Conservation (phyloP, 306 rosid genomes). For the Prinsepia uniflora region DNA sequence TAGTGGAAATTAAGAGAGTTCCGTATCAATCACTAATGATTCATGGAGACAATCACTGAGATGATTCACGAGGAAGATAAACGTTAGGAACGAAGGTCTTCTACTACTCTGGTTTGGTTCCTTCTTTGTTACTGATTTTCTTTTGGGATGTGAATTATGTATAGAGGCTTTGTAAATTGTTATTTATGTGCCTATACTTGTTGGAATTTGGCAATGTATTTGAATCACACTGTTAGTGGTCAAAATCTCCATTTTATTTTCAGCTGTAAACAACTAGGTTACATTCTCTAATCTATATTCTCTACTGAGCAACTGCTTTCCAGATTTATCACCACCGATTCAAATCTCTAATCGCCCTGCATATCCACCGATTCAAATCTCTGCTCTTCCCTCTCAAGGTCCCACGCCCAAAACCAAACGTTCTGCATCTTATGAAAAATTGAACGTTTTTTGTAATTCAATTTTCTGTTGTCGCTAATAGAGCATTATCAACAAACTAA, state of each 20-base stretch:
- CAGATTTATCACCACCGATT: background rate
- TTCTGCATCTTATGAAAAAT: too few species aligned
- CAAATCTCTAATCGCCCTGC: too few species aligned
- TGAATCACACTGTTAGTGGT: background rate
- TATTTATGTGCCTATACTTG: background rate
- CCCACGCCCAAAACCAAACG: too few species aligned
- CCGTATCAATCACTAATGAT: conserved; percentile 74
- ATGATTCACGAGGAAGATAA: background rate
- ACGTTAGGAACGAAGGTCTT: conserved; percentile 9
- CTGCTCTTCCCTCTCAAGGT: too few species aligned
- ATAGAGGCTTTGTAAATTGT: conserved; percentile 3
- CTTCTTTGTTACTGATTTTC: background rate
- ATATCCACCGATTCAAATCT: background rate
- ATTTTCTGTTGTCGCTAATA: too few species aligned
- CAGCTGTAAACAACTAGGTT: background rate
- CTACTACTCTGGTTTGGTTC: conserved; percentile 15
- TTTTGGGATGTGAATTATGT: background rate
- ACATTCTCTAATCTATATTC: background rate
- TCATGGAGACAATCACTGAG: conserved; percentile 39
- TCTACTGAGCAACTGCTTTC: background rate
- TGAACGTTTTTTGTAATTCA: too few species aligned
- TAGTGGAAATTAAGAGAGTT: conserved; percentile 85
- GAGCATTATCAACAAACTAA: too few species aligned
- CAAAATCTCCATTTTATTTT: background rate
- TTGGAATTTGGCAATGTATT: background rate